Evolutionary conservation across 345 rosid genomes (phyloP).

Genomic region (Draba incana): DNA sequence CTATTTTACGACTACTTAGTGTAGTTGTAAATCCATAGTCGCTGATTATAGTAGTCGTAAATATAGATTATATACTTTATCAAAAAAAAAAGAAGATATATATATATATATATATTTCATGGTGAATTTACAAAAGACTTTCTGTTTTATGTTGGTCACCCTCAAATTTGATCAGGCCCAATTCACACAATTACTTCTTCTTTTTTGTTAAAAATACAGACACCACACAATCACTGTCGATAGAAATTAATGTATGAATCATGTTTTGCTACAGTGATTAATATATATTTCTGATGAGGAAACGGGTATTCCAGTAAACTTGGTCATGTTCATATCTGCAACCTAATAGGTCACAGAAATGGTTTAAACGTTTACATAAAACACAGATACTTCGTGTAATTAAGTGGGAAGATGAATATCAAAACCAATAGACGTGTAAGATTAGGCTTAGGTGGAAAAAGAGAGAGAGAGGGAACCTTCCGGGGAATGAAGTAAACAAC

Average conservation of each 20-base stretch:
- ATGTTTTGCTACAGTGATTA: neutral
- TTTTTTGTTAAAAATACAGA: neutral
- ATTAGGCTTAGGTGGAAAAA: constrained; percentile 38
- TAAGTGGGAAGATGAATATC: constrained; percentile 7
- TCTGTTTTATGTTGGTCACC: neutral
- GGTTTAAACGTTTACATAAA: constrained; percentile 7
- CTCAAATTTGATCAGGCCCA: neutral
- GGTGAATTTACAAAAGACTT: constrained; percentile 5
- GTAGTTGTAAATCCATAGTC: too few relatives aligned
- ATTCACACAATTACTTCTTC: neutral
- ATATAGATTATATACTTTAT: too few relatives aligned
- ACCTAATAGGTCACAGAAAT: neutral
- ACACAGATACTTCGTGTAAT: neutral
- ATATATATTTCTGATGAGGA: neutral
- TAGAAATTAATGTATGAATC: neutral
- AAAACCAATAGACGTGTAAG: constrained; percentile 12
- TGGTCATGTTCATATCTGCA: constrained; percentile 8
- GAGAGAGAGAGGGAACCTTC: constrained; percentile 9
- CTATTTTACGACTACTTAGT: too few relatives aligned
- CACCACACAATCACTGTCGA: neutral
- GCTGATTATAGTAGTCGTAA: too few relatives aligned
- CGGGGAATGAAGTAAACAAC: constrained; percentile 41
- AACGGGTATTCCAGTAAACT: neutral
- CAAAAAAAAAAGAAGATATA: neutral
- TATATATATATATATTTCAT: neutral